Base-by-base conservation (phyloP, 257 asterid species). In the Cynanchum wilfordii region DNA sequence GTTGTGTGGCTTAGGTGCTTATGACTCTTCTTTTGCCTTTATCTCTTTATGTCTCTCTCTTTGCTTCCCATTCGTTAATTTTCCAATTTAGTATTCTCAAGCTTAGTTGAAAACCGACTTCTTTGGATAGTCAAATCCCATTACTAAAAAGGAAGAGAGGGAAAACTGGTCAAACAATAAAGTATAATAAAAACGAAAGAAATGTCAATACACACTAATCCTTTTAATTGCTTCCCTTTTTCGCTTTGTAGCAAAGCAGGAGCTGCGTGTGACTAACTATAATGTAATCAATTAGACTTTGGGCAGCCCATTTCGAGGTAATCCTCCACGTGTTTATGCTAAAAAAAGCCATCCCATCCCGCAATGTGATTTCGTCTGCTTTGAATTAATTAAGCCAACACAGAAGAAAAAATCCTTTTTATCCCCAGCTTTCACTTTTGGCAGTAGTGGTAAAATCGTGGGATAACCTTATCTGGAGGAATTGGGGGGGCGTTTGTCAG, bases 211-310 rank as follows among this genome's bases (percentile, higher is more conserved):
- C 25, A 71, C 82, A 79, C 73, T 70, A 69, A 63, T 74, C 79
- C 60, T 76, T 76, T 27, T 49, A 54, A 52, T 75, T 76, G 75
- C 59, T 79, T 55, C 40, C 27, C 44, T 44, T 68, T 58, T 57
- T 72, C 67, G 30, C 76, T 79, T 81, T 47, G 52, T 79, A 73
- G 80, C 68, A 71, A 83, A 75, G 87, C 81, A 73, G 69, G 30
- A 67, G 72, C 64, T 70, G 25, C 40, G 75, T 56, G 66, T 55
- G 29, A 40, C 52, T 57, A 71, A 71, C 56, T 16, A 62, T 63
- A 30, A 20, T 16, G 64, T 49, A 30, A 20, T 56, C 55, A 65
- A 69, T 59, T 45, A 3, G 62, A 67, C 36, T 59, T 60, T 15
- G 20, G 49, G 72, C 78, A 54, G 66, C 73, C 66, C 80, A 38